Percentiles rank a stretch among this genome's conserved stretches.
Evolutionary conservation across 2,329 filamentous ascomycete species (phyloP).

Genomic region (Diaporthe citrichinensis): DNA sequence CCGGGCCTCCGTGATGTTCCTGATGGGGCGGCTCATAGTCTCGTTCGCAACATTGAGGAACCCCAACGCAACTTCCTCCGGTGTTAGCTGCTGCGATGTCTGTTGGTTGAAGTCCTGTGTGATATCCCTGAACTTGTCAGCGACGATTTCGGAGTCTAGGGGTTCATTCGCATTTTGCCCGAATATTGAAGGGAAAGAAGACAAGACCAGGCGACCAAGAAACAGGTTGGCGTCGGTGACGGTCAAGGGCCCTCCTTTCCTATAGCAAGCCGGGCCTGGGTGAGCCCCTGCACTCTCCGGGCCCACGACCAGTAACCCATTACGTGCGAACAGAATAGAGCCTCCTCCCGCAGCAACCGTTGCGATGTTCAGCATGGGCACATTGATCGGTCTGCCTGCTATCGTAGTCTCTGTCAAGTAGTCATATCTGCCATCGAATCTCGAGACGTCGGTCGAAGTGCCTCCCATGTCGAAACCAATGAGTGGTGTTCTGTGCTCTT

Average conservation of each 20-base stretch:
- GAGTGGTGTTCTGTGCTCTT: conserved; percentile 75
- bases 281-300: conserved; percentile 77
- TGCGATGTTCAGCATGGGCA: conserved; percentile 86
- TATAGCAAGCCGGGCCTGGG: conserved; percentile 77
- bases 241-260: conserved; percentile 75
- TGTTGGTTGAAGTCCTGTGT: conserved; percentile 52
- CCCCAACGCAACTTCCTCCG: conserved; percentile 67
- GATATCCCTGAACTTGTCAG: conserved; percentile 52
- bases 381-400: conserved; percentile 76
- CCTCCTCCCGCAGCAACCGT: conserved; percentile 84
- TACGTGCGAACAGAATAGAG: conserved; percentile 77
- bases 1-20: conserved; percentile 69
- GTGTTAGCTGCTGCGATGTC: conserved; percentile 44
- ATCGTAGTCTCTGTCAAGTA: conserved; percentile 80
- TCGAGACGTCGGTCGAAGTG: conserved; percentile 81
- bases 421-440: conserved; percentile 67
- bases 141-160: conserved; percentile 54
- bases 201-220: conserved; percentile 67
- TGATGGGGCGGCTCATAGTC: conserved; percentile 80
- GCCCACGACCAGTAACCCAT: conserved; percentile 77
- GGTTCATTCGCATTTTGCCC: conserved; percentile 73
- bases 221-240: conserved; percentile 78
- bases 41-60: conserved; percentile 82
- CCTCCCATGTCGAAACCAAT: conserved; percentile 85
- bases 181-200: conserved; percentile 79